These are phyloP conservation scores for Geopyxis carbonaria DNA, from an alignment of 495 filamentous ascomycete genomes.

Conservation along the genomic window DNA sequence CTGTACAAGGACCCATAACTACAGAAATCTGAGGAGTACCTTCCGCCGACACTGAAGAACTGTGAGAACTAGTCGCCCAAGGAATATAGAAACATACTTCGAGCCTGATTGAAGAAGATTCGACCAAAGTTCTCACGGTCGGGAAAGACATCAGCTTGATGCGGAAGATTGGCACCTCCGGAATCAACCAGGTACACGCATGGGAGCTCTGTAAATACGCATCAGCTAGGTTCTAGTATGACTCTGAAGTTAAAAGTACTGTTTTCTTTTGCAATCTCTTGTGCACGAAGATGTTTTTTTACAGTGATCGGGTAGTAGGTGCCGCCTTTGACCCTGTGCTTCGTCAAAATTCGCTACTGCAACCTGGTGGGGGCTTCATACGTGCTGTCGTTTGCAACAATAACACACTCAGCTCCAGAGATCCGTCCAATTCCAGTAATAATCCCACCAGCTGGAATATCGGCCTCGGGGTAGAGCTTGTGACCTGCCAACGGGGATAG, in stretches of 20 bases:
- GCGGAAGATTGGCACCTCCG: slow-evolving; percentile 85
- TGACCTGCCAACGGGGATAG: slow-evolving; percentile 75
- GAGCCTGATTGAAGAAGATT: slow-evolving; percentile 98
- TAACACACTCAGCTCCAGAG: slow-evolving; percentile 78
- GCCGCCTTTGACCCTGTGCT: slow-evolving; percentile 68
- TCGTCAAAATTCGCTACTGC: background rate
- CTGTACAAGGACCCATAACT: slow-evolving; percentile 68
- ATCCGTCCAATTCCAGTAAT: slow-evolving; percentile 86
- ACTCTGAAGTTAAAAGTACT: slow-evolving; percentile 20
- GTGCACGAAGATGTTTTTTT: slow-evolving; percentile 90
- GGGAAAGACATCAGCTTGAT: slow-evolving; percentile 93
- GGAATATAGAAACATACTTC: slow-evolving; percentile 36
- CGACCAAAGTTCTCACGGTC: slow-evolving; percentile 90
- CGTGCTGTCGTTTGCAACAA: slow-evolving; percentile 94
- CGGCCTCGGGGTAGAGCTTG: slow-evolving; percentile 68
- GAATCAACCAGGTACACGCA: slow-evolving; percentile 97
- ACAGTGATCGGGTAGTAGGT: slow-evolving; percentile 97
- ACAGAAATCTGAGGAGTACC: slow-evolving; percentile 89
- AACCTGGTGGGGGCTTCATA: slow-evolving; percentile 13
- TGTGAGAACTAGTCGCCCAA: background rate
- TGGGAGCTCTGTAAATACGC: slow-evolving; percentile 36
- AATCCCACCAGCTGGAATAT: slow-evolving; percentile 74
- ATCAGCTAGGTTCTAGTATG: background rate
- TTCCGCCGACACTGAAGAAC: slow-evolving; percentile 41
- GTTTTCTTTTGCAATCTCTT: slow-evolving; percentile 82